Conservation (phyloP, 1,284 basidiomycete species). For the Fomitopsis palustris region DNA sequence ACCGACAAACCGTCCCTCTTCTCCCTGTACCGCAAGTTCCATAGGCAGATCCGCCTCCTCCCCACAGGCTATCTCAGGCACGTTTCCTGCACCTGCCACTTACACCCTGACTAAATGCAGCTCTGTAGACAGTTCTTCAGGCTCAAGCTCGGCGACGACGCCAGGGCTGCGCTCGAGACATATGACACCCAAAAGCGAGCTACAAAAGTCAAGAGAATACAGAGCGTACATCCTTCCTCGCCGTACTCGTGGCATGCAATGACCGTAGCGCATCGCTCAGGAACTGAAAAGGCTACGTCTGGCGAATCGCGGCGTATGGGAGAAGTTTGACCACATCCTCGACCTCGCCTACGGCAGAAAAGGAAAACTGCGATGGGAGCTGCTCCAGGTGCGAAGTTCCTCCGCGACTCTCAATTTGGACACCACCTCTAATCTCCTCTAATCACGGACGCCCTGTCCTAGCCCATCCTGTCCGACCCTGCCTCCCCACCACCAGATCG, state of each 20-base stretch:
- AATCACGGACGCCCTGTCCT: conserved; percentile 1
- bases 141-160: conserved; percentile 56
- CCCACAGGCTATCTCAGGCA: conserved; percentile 62
- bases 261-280: conserved; percentile 32
- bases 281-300: conserved; percentile 50
- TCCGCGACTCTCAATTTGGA: not conserved
- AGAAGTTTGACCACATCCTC: conserved; percentile 59
- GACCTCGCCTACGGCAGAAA: conserved; percentile 76
- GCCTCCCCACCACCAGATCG: conserved; percentile 34
- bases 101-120: conserved; percentile 11
- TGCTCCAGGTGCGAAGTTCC: conserved; percentile 47
- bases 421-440: not conserved
- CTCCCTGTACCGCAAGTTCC: conserved; percentile 50
- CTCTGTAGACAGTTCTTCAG: conserved; percentile 59
- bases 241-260: conserved; percentile 2
- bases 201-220: conserved; percentile 46
- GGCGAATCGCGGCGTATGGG: conserved; percentile 51
- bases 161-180: conserved; percentile 31
- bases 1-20: conserved; percentile 15
- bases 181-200: conserved; percentile 26
- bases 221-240: conserved; percentile 36
- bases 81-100: conserved; percentile 14
- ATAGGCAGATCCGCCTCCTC: conserved; percentile 48
- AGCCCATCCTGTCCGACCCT: conserved; percentile 55
- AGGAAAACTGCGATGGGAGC: conserved; percentile 65